Conservation (phyloP, 805 yeast species). For the Myxozyma sirexii region DNA sequence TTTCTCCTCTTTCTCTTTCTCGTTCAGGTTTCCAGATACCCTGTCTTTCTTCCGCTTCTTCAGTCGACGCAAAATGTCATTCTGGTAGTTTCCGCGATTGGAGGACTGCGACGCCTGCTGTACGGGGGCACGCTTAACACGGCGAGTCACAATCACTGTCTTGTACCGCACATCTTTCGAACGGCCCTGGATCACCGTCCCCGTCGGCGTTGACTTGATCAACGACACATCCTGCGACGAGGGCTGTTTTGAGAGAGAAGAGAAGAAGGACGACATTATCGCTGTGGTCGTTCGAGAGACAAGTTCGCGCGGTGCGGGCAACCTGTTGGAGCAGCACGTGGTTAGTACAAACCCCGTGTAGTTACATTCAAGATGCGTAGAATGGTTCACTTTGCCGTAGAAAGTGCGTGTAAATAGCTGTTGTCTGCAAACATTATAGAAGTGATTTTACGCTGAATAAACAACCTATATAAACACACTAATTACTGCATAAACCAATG, state of each 20-base stretch:
- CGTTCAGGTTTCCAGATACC: slow-evolving; percentile 2
- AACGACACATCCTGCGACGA: not conserved
- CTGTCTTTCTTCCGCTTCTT: slow-evolving; percentile 24
- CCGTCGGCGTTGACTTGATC: not conserved
- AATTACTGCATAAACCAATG: too few species aligned
- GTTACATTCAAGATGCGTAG: too few species aligned
- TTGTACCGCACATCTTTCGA: slow-evolving; percentile 21
- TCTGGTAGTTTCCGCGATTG: slow-evolving; percentile 9
- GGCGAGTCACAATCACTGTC: slow-evolving; percentile 25
- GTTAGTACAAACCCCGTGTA: too few species aligned
- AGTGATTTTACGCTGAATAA: too few species aligned
- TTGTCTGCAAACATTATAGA: too few species aligned
- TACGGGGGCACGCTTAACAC: slow-evolving; percentile 14
- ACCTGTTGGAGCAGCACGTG: too few species aligned
- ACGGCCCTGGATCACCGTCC: slow-evolving; percentile 1
- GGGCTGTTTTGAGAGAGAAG: not conserved
- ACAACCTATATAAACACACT: too few species aligned
- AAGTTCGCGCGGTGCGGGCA: too few species aligned
- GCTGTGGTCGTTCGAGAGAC: too few species aligned
- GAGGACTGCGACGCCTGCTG: not conserved
- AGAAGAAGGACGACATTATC: slow-evolving; percentile 17
- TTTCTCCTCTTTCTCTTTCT: slow-evolving; percentile 11
- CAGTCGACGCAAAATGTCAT: slow-evolving; percentile 23
- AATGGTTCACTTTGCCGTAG: too few species aligned
- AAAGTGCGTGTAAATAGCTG: too few species aligned